Evolutionary conservation across 768 basidiomycete species (phyloP), one percentile per base, ranked within the genome.

Genomic region (Tricholoma flavovirens): DNA sequence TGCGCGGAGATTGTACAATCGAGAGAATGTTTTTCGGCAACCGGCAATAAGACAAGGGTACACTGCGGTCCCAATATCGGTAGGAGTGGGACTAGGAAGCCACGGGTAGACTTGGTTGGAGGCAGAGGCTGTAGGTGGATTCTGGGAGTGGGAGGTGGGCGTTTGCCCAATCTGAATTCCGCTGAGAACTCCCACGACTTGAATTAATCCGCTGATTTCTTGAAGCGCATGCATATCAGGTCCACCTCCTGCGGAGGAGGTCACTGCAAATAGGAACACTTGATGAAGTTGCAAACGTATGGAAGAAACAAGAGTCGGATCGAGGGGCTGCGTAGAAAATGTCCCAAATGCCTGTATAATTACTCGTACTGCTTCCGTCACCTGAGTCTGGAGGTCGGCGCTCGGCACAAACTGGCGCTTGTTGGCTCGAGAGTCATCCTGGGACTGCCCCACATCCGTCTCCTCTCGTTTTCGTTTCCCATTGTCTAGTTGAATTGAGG

Each of bases 181-280:
- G 58, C 84, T 88, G 56, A 92, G 79, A 32, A 91, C 86, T 17
- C 88, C 88, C 43, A 92, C 78, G 59, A 90, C 87, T 62, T 91
- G 89, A 55, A 91, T 87, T 52, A 92, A 76, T n/a, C 87, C 87
- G 42, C 84, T 81, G 38, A 91, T 81, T 68, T 92, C 89, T 65
- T 88, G 87, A 1, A 91, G 71, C 0, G 77, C 73, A 55, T 80
- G 78, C 72, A 79, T 81, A 51, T 79, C 78, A 49, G 69, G 71
- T 29, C 80, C 83, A 24, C 76, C 77, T 24, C 73, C 69, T 5
- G 80, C 69, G 11, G 83, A 83, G 33, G 84, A 87, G 10, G 87
- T 90, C 56, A 89, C 83, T 1, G 86, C 81, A 66, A 91, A 92
- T 26, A 90, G 74, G 66, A 90, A 90, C 9, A 90, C 74, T 59